Percentiles rank a stretch among this genome's conserved stretches.
Evolutionary conservation across 805 yeast genomes (phyloP).

Genomic region (Cyberlindnera nakhonratchasimensis): DNA sequence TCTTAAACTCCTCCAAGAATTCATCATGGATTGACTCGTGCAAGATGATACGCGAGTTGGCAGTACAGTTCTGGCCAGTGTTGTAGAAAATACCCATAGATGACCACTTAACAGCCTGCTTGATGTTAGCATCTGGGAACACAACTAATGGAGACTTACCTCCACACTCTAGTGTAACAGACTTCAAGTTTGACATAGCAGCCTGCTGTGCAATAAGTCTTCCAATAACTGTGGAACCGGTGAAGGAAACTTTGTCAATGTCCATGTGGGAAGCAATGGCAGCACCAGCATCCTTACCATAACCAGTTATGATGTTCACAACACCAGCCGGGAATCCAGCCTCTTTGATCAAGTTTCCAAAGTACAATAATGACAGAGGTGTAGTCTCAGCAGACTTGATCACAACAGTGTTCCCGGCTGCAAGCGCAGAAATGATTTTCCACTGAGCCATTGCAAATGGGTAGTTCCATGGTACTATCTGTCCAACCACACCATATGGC

Average conservation of each 20-base stretch:
- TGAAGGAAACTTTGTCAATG: conserved; percentile 58
- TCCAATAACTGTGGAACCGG: conserved; percentile 69
- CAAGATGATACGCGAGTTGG: conserved; percentile 59
- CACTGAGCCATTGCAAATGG: conserved; percentile 77
- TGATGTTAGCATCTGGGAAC: conserved; percentile 60
- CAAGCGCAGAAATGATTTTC: conserved; percentile 75
- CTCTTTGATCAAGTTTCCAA: conserved; percentile 57
- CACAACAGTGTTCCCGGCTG: conserved; percentile 71
- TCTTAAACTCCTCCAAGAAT: conserved; percentile 43
- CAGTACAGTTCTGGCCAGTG: conserved; percentile 67
- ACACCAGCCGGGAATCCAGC: conserved; percentile 82
- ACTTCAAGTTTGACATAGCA: conserved; percentile 62
- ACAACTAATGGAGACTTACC: conserved; percentile 67
- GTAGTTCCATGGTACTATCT: conserved; percentile 83
- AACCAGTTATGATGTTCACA: conserved; percentile 67
- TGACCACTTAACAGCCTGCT: conserved; percentile 66
- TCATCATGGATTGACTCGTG: conserved; percentile 55
- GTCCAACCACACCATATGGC: conserved; percentile 80
- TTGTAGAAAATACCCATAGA: conserved; percentile 62
- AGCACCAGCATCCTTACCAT: conserved; percentile 67
- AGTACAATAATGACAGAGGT: conserved; percentile 64
- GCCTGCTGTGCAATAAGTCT: conserved; percentile 60
- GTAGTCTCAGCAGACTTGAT: conserved; percentile 76
- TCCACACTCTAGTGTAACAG: conserved; percentile 68
- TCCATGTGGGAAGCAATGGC: conserved; percentile 59